These are phyloP conservation scores for Metschnikowia rubicola DNA, from an alignment of 805 yeast genomes.

Conservation along the genomic window DNA sequence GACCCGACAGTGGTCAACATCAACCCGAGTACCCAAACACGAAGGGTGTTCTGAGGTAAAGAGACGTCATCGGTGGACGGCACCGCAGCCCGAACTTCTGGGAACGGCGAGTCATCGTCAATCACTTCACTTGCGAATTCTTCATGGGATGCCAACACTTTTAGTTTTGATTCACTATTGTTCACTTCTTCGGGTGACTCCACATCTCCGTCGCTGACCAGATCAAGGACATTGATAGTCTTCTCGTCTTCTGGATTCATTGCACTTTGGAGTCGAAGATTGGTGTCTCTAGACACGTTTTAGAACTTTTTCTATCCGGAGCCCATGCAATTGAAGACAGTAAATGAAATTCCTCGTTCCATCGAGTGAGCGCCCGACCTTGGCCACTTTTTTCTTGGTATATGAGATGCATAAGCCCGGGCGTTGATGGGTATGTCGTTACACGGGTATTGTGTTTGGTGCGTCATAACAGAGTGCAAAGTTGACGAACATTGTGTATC, in stretches of 20 bases:
- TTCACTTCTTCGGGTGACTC: neutral
- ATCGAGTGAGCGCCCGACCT: neutral
- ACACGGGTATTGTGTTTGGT: no score
- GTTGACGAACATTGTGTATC: no score
- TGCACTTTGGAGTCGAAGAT: neutral
- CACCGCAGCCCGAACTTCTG: constrained; percentile 25
- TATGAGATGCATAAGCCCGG: neutral
- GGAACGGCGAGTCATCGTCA: constrained; percentile 19
- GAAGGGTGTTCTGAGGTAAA: constrained; percentile 17
- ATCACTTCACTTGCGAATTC: neutral
- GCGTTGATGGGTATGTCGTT: neutral
- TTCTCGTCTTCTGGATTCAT: constrained; percentile 6
- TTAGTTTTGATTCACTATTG: neutral
- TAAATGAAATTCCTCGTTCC: constrained; percentile 1
- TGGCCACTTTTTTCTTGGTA: neutral
- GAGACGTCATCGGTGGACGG: constrained; percentile 17
- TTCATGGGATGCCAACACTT: neutral
- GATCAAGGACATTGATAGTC: constrained; percentile 2
- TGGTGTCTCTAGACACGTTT: neutral
- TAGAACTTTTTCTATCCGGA: neutral
- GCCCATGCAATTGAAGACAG: neutral
- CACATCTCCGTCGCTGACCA: constrained; percentile 1
- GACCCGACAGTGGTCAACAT: constrained; percentile 24
- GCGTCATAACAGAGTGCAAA: no score
- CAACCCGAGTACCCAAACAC: constrained; percentile 21